Evolutionary conservation across 139 green algal genomes (phyloP).

Genomic region (Chlamydomonas sp.): DNA sequence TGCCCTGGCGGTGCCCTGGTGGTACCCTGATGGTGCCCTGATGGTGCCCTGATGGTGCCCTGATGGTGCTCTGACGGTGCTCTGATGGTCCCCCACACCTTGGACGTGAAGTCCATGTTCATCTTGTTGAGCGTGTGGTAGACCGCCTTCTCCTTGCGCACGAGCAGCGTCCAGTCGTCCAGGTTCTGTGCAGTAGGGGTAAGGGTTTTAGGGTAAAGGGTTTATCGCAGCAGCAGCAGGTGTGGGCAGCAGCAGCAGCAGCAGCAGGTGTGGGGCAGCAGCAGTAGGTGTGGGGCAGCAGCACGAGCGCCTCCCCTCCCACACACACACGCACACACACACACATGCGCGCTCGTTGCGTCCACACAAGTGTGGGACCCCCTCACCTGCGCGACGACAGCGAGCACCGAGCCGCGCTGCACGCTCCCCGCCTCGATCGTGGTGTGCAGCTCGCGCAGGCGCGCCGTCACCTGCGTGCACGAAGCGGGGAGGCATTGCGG

Average conservation of each 20-base stretch:
- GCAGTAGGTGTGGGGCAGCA: neutral
- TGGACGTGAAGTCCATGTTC: constrained; percentile 80
- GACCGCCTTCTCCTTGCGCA: constrained; percentile 75
- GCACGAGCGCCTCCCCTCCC: neutral
- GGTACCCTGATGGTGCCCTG: no score
- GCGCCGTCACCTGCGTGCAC: constrained; percentile 24
- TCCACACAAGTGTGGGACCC: neutral
- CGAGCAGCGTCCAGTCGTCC: constrained; percentile 18
- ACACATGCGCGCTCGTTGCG: neutral
- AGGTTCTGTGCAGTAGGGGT: constrained; percentile 20
- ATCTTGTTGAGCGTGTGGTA: constrained; percentile 97
- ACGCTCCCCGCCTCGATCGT: constrained; percentile 41
- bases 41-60: no score
- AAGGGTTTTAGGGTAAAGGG: neutral
- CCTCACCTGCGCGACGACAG: neutral
- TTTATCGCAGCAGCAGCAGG: neutral
- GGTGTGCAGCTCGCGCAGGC: constrained; percentile 70
- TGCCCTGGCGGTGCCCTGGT: no score
- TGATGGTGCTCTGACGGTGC: no score
- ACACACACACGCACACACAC: neutral
- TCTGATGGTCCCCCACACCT: no score
- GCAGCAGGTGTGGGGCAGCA: neutral
- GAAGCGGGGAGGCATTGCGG: no score
- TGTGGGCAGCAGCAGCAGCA: no score
- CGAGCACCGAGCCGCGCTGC: neutral